phyloP scores from a whole-genome alignment of 306 rosid species.

The Vigna trinervia region DNA sequence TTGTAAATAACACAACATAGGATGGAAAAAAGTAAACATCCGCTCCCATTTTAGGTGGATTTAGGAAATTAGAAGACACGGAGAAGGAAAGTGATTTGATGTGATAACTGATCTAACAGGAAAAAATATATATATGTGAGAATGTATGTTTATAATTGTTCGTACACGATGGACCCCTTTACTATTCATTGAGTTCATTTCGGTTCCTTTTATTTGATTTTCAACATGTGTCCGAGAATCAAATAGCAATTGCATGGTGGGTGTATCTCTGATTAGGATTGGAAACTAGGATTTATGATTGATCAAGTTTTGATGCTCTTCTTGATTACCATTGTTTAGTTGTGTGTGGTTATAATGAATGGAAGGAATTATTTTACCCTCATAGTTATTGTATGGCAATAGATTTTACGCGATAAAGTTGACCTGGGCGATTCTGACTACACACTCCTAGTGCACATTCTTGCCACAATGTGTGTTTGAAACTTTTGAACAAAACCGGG shows the following conservation, averaged over 20 bases:
- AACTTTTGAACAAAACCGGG: not conserved
- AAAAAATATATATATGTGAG: not conserved
- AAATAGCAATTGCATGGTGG: not conserved
- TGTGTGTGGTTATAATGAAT: not conserved
- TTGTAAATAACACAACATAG: slow-evolving; percentile 17
- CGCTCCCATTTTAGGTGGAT: not conserved
- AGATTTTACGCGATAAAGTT: not conserved
- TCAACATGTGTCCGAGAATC: not conserved
- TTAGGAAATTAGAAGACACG: not conserved
- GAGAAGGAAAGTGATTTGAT: not conserved
- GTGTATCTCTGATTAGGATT: not conserved
- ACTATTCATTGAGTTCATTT: not conserved
- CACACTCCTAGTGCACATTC: not conserved
- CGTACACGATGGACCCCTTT: not conserved
- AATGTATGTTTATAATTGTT: not conserved
- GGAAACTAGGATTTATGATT: slow-evolving; percentile 9
- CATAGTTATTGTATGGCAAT: not conserved
- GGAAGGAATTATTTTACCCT: not conserved
- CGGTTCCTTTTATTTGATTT: not conserved
- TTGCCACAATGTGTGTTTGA: not conserved
- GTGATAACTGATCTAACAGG: not conserved
- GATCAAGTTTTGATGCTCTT: not conserved
- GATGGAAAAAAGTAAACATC: not conserved
- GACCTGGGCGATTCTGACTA: not conserved
- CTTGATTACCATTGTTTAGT: slow-evolving; percentile 2